These are phyloP conservation scores for Gossypium ekmanianum DNA, from an alignment of 345 rosid genomes.

Conservation along the genomic window DNA sequence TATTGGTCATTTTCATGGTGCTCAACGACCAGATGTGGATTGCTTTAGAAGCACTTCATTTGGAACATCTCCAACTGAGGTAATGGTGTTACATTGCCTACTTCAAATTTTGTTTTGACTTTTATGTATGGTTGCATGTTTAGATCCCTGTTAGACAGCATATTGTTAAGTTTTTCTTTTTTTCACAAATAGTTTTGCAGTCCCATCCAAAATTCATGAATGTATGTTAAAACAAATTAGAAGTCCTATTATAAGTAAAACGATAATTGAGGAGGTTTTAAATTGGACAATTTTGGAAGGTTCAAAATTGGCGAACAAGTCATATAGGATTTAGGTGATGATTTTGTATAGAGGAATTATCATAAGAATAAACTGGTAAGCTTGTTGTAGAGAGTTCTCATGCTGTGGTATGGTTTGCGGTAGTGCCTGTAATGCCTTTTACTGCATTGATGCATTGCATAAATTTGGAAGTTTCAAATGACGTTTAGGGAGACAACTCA, in stretches of 20 bases:
- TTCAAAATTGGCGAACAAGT: not conserved
- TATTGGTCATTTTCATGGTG: conserved; percentile 82
- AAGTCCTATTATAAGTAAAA: not conserved
- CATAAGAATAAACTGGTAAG: not conserved
- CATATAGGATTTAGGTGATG: not conserved
- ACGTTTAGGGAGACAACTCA: not conserved
- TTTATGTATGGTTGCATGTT: not conserved
- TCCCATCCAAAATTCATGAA: not conserved
- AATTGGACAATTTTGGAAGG: not conserved
- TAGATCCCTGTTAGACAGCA: not conserved
- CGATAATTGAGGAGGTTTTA: not conserved
- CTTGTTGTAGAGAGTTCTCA: not conserved
- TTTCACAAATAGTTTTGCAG: not conserved
- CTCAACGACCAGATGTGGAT: conserved; percentile 81
- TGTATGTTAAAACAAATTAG: not conserved
- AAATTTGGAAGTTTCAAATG: not conserved
- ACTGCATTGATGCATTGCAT: not conserved
- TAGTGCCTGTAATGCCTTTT: not conserved
- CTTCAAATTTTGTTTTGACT: not conserved
- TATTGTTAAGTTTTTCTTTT: not conserved
- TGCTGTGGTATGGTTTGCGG: not conserved
- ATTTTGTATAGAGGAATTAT: not conserved
- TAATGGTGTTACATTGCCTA: conserved; percentile 17
- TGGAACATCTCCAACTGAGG: conserved; percentile 61
- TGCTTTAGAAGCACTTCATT: conserved; percentile 85